Conservation (phyloP, 345 rosid species). For the Arabidopsis arenosa region DNA sequence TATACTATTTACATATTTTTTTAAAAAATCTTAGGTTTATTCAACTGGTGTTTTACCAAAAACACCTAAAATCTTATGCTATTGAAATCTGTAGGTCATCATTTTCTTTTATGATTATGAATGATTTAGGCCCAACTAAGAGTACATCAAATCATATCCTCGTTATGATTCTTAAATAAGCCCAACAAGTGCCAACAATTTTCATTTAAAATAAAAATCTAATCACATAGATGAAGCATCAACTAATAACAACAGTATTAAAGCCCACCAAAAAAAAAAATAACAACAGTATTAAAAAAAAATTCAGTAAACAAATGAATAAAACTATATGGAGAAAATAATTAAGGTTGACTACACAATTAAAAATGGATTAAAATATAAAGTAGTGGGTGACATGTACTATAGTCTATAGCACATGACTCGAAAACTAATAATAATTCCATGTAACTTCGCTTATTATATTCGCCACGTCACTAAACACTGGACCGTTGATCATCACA, state of each 20-base stretch:
- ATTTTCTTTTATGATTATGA: background rate
- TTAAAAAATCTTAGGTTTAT: too few relatives aligned
- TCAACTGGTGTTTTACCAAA: too few relatives aligned
- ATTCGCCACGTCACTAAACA: conserved; percentile 4
- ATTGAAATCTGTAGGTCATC: too few relatives aligned
- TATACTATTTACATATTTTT: too few relatives aligned
- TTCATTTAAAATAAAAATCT: background rate
- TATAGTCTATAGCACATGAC: background rate
- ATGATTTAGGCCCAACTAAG: background rate
- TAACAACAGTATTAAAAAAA: background rate
- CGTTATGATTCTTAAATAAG: background rate
- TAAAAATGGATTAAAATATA: background rate
- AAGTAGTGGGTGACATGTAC: conserved; percentile 30
- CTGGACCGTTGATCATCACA: conserved; percentile 19
- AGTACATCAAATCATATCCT: background rate
- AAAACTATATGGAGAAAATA: background rate
- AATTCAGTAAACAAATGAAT: background rate
- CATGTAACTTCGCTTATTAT: background rate
- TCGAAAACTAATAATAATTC: background rate
- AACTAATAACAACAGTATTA: background rate
- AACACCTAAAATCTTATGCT: too few relatives aligned
- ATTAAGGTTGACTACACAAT: conserved; percentile 28
- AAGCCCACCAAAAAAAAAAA: too few relatives aligned
- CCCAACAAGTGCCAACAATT: background rate
- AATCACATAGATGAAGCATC: background rate